Percentiles rank a stretch among this genome's conserved stretches.
phyloP scores from a whole-genome alignment of 2,329 filamentous ascomycete genomes.

The Colletotrichum spinosum region DNA sequence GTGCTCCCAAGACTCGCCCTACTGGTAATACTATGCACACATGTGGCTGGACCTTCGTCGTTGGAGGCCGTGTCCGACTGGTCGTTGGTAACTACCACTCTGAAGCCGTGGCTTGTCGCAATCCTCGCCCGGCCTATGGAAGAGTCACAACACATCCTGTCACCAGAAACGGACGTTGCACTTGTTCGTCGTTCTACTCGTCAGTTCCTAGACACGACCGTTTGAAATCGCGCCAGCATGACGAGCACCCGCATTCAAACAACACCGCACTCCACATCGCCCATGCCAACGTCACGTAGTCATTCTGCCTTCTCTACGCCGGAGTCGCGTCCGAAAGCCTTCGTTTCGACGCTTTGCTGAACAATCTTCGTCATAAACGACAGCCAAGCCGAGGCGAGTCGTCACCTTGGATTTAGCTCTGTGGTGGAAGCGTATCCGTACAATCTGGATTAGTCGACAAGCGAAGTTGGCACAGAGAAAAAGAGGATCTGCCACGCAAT shows the following conservation, averaged over 20 bases:
- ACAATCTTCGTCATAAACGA: background rate
- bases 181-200: background rate
- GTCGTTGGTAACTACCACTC: too few species aligned
- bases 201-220: too few species aligned
- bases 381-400: background rate
- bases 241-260: background rate
- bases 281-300: too few species aligned
- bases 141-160: slow-evolving; percentile 1
- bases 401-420: slow-evolving; percentile 4
- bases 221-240: too few species aligned
- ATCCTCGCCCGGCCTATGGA: slow-evolving; percentile 2
- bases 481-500: slow-evolving; percentile 30
- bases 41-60: background rate
- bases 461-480: slow-evolving; percentile 17
- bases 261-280: too few species aligned
- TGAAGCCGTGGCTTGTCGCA: background rate
- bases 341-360: too few species aligned
- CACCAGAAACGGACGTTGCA: background rate
- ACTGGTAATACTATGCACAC: too few species aligned
- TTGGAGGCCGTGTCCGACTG: background rate
- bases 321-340: too few species aligned
- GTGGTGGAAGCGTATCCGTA: background rate
- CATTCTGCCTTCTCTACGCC: too few species aligned
- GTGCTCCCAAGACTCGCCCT: too few species aligned
- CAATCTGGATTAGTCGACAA: slow-evolving; percentile 12